Evolutionary conservation across 2,329 filamentous ascomycete species (phyloP), one percentile per base, ranked within the genome.

Genomic region (Pyricularia grisea): DNA sequence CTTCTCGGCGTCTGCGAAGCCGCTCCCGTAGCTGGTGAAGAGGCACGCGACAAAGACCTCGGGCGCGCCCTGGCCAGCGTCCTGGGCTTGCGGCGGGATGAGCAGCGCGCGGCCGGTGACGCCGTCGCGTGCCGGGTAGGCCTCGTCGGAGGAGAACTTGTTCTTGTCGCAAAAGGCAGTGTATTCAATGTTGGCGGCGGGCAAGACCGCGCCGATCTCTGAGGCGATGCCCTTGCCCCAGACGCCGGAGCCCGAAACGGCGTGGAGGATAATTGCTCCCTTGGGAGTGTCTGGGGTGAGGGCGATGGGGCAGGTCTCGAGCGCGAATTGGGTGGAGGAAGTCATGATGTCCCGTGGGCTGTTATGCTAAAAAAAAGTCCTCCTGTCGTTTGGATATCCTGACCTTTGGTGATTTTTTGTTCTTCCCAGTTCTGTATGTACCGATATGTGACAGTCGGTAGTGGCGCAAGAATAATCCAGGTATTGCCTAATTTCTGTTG

Each of bases 191-290:
- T 68, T 75, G 1, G 76, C 74, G 1, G 70, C 70, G 0, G 75
- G 76, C 11, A 77, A 77, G 5, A 75, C 70, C 1, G 31, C n/a
- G 0, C 71, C 72, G 0, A 78, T 72, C 63, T 77, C 75, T 20
- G 72, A 70, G 6, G 76, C 75, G 55, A 77, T 72, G 20, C 77
- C 76, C 1, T 73, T 70, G 33, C 74, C 76, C 75, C 77, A 78
- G 55, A 71, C 69, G 1, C 71, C 76, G 63, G 77, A 72, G 70
- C 76, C 77, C 42, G 77, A 77, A 33, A 75, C 77, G 1, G 74
- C 74, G 50, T 78, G 77, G 9, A 77, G 73, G 66, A 78, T 72
- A 65, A 75, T 74, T 63, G 67, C 25, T 60, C 65, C 66, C 50
- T 63, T 25, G 36, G 68, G 70, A 28, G 71, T 65, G 63, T 42